A percentile compares a stretch with the other conserved stretches of the same genome.
These are phyloP conservation scores for Trypanosoma cruzi DNA, from an alignment of 208 protist genomes.

Conservation along the genomic window DNA sequence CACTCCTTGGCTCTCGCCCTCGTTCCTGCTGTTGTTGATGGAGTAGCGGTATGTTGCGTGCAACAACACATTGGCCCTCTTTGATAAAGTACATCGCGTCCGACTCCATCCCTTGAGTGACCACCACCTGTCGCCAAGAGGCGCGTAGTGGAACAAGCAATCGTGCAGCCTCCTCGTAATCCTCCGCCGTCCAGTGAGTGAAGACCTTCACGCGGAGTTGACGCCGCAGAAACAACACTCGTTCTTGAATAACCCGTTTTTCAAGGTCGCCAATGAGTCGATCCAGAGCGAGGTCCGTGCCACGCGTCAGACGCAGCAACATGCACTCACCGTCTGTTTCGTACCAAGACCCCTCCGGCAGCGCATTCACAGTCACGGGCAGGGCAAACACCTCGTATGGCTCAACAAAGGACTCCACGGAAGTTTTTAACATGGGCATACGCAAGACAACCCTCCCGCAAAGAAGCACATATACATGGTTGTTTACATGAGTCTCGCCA, in stretches of 20 bases:
- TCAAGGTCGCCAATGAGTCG: conserved; percentile 37
- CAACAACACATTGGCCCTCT: conserved; percentile 54
- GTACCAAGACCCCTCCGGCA: conserved; percentile 62
- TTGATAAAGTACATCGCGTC: conserved; percentile 70
- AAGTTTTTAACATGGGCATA: conserved; percentile 27
- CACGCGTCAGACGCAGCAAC: conserved; percentile 34
- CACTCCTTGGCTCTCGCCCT: not conserved
- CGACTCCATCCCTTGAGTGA: conserved; percentile 56
- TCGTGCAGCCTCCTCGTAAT: conserved; percentile 32
- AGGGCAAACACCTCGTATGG: conserved; percentile 60
- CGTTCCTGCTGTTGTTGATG: conserved; percentile 9
- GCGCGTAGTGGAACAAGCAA: conserved; percentile 58
- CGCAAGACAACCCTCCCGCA: conserved; percentile 38
- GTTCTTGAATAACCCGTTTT: conserved; percentile 36
- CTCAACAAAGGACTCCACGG: conserved; percentile 48
- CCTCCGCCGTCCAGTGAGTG: conserved; percentile 24
- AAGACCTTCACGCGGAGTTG: conserved; percentile 38
- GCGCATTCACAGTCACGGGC: conserved; percentile 38
- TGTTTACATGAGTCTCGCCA: not conserved
- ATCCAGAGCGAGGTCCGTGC: conserved; percentile 23
- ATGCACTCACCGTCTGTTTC: conserved; percentile 48
- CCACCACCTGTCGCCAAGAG: conserved; percentile 37
- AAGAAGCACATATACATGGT: conserved; percentile 42
- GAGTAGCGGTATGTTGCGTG: conserved; percentile 36
- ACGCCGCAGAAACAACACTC: conserved; percentile 36